Percentiles rank a stretch among this genome's conserved stretches.
Evolutionary conservation across 1,284 basidiomycete genomes (phyloP).

Genomic region (Vanrija pseudolonga): DNA sequence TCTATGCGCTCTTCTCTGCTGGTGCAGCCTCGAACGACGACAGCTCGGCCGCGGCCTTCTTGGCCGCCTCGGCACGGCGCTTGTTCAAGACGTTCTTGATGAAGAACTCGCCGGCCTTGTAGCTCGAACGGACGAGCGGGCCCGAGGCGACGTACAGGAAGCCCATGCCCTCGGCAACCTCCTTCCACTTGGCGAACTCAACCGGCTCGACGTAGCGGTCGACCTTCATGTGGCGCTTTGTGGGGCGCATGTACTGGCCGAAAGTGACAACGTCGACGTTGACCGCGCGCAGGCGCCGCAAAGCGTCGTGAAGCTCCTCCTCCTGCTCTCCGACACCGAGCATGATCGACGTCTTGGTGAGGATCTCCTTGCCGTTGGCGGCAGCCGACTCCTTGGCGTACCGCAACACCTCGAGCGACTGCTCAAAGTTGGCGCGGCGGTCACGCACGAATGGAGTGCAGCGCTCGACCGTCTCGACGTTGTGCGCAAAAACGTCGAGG

Average conservation of each 20-base stretch:
- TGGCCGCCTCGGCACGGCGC: slow-evolving; percentile 37
- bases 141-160: slow-evolving; percentile 98
- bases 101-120: slow-evolving; percentile 93
- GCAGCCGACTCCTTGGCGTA: slow-evolving; percentile 81
- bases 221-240: slow-evolving; percentile 99
- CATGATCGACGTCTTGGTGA: slow-evolving; percentile 99
- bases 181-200: slow-evolving; percentile 90
- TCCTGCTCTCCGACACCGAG: slow-evolving; percentile 91
- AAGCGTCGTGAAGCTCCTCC: slow-evolving; percentile 75
- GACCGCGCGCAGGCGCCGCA: slow-evolving; percentile 78
- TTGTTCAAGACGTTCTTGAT: slow-evolving; percentile 76
- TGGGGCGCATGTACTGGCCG: slow-evolving; percentile 99
- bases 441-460: slow-evolving; percentile 94
- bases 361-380: slow-evolving; percentile 67
- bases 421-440: slow-evolving; percentile 85
- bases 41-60: slow-evolving; percentile 34
- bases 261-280: slow-evolving; percentile 98
- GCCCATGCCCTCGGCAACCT: slow-evolving; percentile 83
- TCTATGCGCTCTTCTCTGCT: neutral
- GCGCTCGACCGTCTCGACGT: slow-evolving; percentile 91
- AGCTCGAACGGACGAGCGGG: slow-evolving; percentile 90
- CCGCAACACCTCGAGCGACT: slow-evolving; percentile 78
- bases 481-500: slow-evolving; percentile 97
- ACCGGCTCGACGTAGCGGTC: slow-evolving; percentile 89
- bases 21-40: slow-evolving; percentile 10